Evolutionary conservation across 2,329 filamentous ascomycete genomes (phyloP).

Genomic region (Penicillium sp.): DNA sequence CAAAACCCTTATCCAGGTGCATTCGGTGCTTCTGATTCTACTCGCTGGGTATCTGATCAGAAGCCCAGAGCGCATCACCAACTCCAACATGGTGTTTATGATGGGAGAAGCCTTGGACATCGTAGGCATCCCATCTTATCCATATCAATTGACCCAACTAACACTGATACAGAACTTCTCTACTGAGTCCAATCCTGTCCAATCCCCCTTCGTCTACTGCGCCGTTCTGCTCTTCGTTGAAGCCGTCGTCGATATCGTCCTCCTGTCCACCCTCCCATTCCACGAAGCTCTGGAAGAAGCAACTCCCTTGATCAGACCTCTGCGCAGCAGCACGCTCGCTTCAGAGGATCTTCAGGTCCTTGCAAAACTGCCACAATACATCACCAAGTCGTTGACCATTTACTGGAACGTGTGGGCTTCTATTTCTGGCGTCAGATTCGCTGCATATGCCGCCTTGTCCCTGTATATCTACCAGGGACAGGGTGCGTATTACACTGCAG

Average conservation of each 20-base stretch:
- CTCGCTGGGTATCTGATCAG: conserved; percentile 79
- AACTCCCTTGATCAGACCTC: conserved; percentile 32
- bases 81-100: conserved; percentile 75
- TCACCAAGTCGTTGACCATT: conserved; percentile 26
- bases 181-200: conserved; percentile 60
- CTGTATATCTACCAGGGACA: conserved; percentile 38
- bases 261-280: conserved; percentile 53
- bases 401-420: conserved; percentile 40
- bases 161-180: conserved; percentile 46
- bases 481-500: conserved; percentile 14
- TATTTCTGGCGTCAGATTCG: conserved; percentile 34
- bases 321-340: conserved; percentile 22
- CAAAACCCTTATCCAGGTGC: conserved; percentile 71
- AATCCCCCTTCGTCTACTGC: conserved; percentile 61
- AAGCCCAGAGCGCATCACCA: conserved; percentile 65
- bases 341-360: conserved; percentile 22
- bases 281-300: conserved; percentile 64
- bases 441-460: conserved; percentile 35
- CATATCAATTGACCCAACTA: background rate
- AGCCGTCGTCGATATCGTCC: conserved; percentile 60
- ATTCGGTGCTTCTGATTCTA: conserved; percentile 80
- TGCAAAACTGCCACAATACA: conserved; percentile 21
- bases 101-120: conserved; percentile 79
- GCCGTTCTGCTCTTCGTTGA: conserved; percentile 69
- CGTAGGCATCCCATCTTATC: conserved; percentile 45